Evolutionary conservation across 1,139 yeast species (phyloP), one percentile per base, ranked within the genome.

Genomic region (Debaryomyces subglobosus): DNA sequence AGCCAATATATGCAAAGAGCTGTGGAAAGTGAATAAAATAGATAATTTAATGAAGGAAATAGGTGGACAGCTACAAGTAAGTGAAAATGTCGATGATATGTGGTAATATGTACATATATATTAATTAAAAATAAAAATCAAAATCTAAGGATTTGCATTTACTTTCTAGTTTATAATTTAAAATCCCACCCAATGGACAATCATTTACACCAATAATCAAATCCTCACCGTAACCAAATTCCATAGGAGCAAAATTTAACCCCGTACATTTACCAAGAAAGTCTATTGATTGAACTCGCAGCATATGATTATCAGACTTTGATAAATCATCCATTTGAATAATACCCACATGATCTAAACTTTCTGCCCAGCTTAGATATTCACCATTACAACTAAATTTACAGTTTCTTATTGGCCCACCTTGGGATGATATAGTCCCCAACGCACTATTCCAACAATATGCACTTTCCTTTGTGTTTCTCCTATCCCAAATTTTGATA

Each of bases 241-340:
- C 79, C 8, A 69, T 63, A 3, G 72, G 72, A n/a, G 74, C 69
- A 56, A 81, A 79, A 46, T 72, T 77, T 43, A 82, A 66, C 1
- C 88, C 88, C 1, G 81, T 74, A 52, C 85, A 75, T 53, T 82
- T 82, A 0, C 89, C 89, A 58, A 82, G 74, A 52, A 79, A 73
- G 33, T 79, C 79, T 15, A 84, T 71, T 2, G 75, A 67, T 58
- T 84, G 87, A 29, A 77, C 71, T 43, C 73, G 56, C 15, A 60
- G 51, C 8, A 50, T 47, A 3, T 52, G 53, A n/a, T 56, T 52
- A 13, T 53, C 48, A 16, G 53, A 39, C n/a, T 48, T 47, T 10
- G 47, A 39, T 43, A 74, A 53, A 44, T 69, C 74, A 16, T 65
- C 54, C 51, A 72, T 52, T 46, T 76, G 76, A 8, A 82, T 54